Base-by-base conservation (phyloP, 768 basidiomycete species). In the Lentinula detonsa region DNA sequence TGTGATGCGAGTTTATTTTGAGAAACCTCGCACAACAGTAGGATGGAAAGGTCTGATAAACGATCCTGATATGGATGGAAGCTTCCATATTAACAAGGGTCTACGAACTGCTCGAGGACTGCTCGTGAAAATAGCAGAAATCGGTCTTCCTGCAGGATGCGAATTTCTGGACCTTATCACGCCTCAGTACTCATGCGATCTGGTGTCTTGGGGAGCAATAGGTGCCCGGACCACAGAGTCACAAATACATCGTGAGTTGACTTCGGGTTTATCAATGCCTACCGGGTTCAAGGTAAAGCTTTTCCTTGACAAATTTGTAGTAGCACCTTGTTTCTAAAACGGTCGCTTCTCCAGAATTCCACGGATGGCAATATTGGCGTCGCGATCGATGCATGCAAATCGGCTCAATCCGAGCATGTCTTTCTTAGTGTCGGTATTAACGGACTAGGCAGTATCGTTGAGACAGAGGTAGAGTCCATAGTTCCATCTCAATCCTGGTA, bases 221-320 rank as follows among this genome's bases (percentile, higher is more conserved):
- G 96, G 96, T 31, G 96, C 96, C 1, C 84, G 97, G 54, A 98
- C 96, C 1, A 99, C 96, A 40, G 96, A 99, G 74, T 93, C 91
- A 2, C 96, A 98, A 74, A 86, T 99, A 6, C 97, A 98, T 70
- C 88, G 96, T 60, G 97, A 97, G 73, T 87, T 98, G 50, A 95
- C 94, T 4, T 94, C 91, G 2, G 96, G 95, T 69, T 88, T 92
- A 21, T 97, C 95, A 56, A 98, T 96, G 87, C 95, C 96, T 23
- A 93, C 98, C 64, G 93, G 94, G 5, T 99, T 99, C 86, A 48
- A 48, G 46, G 46, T 48, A 23, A 48, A 21, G 66, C 61, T 9
- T 9, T 45, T 61, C 34, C 37, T n/a, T 6, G 48, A 7, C 6
- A 60, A 60, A 33, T 52, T 35, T 62, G 2, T 57, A 62, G 37